Evolutionary conservation across 192 early-diverging fungal species (phyloP), one percentile per base, ranked within the genome.

Genomic region (Coemansia sp.): DNA sequence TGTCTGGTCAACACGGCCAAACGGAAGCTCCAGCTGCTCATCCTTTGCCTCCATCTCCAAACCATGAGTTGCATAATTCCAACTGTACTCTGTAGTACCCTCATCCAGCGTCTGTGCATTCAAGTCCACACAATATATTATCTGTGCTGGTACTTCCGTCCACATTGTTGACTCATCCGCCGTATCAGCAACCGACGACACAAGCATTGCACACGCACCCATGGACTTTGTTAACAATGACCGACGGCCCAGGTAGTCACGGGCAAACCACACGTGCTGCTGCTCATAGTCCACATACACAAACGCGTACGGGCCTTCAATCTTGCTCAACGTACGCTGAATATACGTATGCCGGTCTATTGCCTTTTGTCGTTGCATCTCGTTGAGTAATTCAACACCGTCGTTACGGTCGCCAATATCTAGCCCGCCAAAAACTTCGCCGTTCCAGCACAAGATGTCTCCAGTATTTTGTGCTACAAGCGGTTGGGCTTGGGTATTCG

Each of bases 221-320:
- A 39, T 21, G 15, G n/a, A 15, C 52, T 29, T 63, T 37, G 6
- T 54, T 43, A 65, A 32, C 48, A 50, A 76, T 2, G 92, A 94
- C 23, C 95, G 75, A 23, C 95, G 87, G 11, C 95, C 95, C 3
- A 97, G 69, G 25, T 85, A 89, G 66, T 97, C 95, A 12, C 95
- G 77, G 1, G 89, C 87, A 82, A 96, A 96, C 83, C 87, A 96
- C 38, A 97, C 58, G 6, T 52, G 60, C 8, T 39, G 17, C 3
- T 66, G 60, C n/a, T 37, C 19, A 5, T 43, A 32, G 41, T 79
- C 70, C 10, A 79, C 90, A 29, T 87, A 92, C 1, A 92, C 83
- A 76, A 95, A 86, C 0, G 93, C 88, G 79, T 88, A 98, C 1
- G 92, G 92, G 0, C 94, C 95, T 56, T 89, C 84, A 12, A 96